phyloP scores from a whole-genome alignment of 2,329 filamentous ascomycete species.

The Beauveria rudraprayagi region DNA sequence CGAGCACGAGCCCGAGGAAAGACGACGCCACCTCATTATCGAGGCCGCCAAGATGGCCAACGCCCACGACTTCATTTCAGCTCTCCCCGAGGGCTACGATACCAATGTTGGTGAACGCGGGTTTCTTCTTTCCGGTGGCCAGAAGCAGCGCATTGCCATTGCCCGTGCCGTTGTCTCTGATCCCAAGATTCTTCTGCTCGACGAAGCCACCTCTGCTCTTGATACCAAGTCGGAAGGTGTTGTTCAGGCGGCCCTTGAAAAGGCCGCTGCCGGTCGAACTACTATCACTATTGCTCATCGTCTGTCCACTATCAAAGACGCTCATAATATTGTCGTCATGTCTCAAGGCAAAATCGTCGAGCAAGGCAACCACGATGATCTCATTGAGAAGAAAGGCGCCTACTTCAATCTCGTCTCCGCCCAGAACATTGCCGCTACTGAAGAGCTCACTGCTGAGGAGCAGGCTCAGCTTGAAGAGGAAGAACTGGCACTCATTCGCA shows the following conservation, averaged over 20 bases:
- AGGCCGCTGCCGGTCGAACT: conserved; percentile 75
- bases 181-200: conserved; percentile 83
- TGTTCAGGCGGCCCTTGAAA: conserved; percentile 86
- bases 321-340: conserved; percentile 96
- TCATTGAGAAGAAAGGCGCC: conserved; percentile 61
- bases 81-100: conserved; percentile 80
- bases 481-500: conserved; percentile 43
- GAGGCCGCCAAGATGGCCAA: conserved; percentile 86
- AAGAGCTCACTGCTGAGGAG: conserved; percentile 44
- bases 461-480: conserved; percentile 40
- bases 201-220: conserved; percentile 88
- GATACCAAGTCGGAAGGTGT: conserved; percentile 93
- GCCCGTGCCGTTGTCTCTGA: conserved; percentile 84
- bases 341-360: conserved; percentile 77
- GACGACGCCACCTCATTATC: conserved; percentile 62
- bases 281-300: conserved; percentile 96
- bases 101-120: conserved; percentile 95
- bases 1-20: conserved; percentile 58
- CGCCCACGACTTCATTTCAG: conserved; percentile 81
- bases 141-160: conserved; percentile 95
- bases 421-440: conserved; percentile 65
- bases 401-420: conserved; percentile 84
- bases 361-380: conserved; percentile 77
- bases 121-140: conserved; percentile 85
- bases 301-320: conserved; percentile 86